Percentiles rank a stretch among this genome's conserved stretches.
These are phyloP conservation scores for Aspergillus hortae DNA, from an alignment of 2,329 filamentous ascomycete species.

Conservation along the genomic window DNA sequence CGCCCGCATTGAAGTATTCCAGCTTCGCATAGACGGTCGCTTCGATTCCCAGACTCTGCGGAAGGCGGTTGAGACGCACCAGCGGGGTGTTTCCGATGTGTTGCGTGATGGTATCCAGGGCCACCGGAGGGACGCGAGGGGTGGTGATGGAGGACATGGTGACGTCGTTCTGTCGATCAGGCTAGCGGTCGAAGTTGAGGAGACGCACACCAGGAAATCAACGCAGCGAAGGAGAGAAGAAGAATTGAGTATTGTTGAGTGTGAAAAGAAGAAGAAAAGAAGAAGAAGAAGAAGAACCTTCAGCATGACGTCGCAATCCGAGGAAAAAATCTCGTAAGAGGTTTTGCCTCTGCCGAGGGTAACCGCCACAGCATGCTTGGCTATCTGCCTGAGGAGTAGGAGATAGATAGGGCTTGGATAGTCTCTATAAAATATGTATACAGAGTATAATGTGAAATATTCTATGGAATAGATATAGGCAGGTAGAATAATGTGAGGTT, in stretches of 20 bases:
- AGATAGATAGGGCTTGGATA: too few species aligned
- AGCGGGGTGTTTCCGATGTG: slow-evolving; percentile 96
- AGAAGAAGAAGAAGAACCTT: too few species aligned
- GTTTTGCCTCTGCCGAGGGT: slow-evolving; percentile 19
- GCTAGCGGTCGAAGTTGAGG: neutral
- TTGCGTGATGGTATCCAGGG: slow-evolving; percentile 69
- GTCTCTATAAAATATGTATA: too few species aligned
- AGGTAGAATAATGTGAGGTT: too few species aligned
- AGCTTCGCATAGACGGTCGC: slow-evolving; percentile 87
- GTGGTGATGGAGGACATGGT: slow-evolving; percentile 48
- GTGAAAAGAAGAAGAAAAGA: too few species aligned
- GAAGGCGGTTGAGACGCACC: slow-evolving; percentile 87
- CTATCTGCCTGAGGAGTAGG: too few species aligned
- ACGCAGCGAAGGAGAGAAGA: neutral
- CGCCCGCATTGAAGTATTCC: slow-evolving; percentile 90
- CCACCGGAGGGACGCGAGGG: slow-evolving; percentile 52
- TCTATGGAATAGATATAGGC: too few species aligned
- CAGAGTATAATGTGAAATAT: too few species aligned
- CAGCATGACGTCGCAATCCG: neutral
- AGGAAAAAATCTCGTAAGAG: slow-evolving; percentile 14
- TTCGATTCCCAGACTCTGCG: slow-evolving; percentile 83
- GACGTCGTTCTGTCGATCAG: neutral
- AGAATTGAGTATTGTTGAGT: neutral
- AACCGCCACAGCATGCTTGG: slow-evolving; percentile 11
- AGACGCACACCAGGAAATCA: neutral